These are phyloP conservation scores for Schizonepeta tenuifolia DNA, from an alignment of 257 asterid genomes.

Conservation along the genomic window DNA sequence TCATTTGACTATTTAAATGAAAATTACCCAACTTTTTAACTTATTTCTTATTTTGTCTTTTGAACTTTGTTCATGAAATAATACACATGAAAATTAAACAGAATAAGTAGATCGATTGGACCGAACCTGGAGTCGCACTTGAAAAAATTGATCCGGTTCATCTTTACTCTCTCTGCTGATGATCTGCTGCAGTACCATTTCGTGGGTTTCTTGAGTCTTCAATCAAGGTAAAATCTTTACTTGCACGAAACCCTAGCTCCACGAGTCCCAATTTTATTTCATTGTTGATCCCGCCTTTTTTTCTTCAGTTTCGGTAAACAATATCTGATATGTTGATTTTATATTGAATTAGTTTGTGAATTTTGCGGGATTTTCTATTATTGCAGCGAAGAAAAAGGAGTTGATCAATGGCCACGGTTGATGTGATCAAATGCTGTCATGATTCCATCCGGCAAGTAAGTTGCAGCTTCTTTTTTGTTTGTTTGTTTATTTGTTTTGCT, in stretches of 20 bases:
- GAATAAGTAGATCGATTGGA: too few species aligned
- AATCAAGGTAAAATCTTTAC: conserved; percentile 26
- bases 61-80: too few species aligned
- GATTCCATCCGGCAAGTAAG: conserved; percentile 88
- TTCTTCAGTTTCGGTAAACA: not conserved
- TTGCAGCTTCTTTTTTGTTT: not conserved
- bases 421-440: conserved; percentile 82
- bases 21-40: too few species aligned
- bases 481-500: not conserved
- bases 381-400: conserved; percentile 26
- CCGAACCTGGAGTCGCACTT: not conserved
- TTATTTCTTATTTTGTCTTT: too few species aligned
- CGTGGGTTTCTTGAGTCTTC: conserved; percentile 15
- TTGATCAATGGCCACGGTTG: conserved; percentile 64
- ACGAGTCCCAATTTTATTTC: conserved; percentile 11
- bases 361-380: not conserved
- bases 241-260: conserved; percentile 20
- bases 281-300: not conserved
- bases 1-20: too few species aligned
- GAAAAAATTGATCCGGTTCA: not conserved
- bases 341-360: conserved; percentile 1
- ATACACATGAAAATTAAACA: too few species aligned
- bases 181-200: conserved; percentile 29
- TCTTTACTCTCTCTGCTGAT: conserved; percentile 18
- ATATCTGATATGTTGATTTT: not conserved